A percentile compares a stretch with the other conserved stretches of the same genome.
phyloP scores from a whole-genome alignment of 163 green algal genomes.

The Prototheca wickerhamii region DNA sequence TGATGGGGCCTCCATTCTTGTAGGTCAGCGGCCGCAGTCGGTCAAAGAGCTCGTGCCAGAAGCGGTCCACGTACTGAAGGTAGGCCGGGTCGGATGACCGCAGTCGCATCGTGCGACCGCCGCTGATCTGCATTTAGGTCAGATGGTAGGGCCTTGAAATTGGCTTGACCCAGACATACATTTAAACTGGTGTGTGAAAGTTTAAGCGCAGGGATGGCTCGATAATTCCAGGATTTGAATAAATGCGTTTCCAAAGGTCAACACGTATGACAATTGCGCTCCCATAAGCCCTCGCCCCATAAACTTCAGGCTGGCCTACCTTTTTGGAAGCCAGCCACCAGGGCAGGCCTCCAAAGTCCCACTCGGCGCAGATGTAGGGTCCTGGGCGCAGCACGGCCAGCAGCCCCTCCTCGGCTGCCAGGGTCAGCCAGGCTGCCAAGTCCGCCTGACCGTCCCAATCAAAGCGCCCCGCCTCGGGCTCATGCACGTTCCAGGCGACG shows the following conservation, averaged over 20 bases:
- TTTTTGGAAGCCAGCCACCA: constrained; percentile 42
- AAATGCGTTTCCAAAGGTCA: no score
- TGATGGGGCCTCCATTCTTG: constrained; percentile 42
- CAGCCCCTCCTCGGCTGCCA: constrained; percentile 34
- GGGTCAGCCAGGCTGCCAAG: constrained; percentile 35
- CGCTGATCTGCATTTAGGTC: constrained; percentile 22
- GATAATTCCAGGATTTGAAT: no score
- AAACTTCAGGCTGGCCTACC: not conserved
- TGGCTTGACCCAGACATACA: no score
- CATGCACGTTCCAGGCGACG: constrained; percentile 55
- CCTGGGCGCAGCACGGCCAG: constrained; percentile 45
- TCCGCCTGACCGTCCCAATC: constrained; percentile 35
- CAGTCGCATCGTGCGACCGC: constrained; percentile 36
- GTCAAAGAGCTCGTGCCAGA: constrained; percentile 34
- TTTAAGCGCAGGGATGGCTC: no score
- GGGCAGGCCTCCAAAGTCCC: constrained; percentile 58
- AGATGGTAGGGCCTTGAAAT: not conserved
- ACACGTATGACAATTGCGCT: no score
- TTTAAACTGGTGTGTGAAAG: no score
- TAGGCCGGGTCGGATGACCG: constrained; percentile 32
- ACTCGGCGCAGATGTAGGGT: constrained; percentile 69
- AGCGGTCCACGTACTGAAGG: constrained; percentile 36
- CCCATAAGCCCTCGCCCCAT: not conserved
- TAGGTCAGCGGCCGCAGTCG: constrained; percentile 25
- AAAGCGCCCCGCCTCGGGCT: constrained; percentile 36